Percentiles rank a stretch among this genome's conserved stretches.
These are phyloP conservation scores for Aphanomyces astaci DNA, from an alignment of 352 stramenopile genomes.

Conservation along the genomic window DNA sequence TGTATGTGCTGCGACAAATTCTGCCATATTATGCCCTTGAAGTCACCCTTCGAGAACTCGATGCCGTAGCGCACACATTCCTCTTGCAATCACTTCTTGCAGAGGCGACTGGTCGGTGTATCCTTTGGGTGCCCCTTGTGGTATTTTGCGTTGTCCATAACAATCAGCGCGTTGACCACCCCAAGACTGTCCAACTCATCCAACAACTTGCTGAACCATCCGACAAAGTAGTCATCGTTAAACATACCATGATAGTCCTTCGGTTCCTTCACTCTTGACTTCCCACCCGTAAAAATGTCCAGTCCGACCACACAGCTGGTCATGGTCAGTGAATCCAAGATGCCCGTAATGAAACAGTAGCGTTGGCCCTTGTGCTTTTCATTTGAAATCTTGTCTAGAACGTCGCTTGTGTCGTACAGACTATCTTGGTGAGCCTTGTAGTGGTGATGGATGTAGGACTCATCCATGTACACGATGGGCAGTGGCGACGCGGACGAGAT, in stretches of 20 bases:
- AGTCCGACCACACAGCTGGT: not conserved
- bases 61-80: constrained; percentile 7
- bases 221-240: constrained; percentile 18
- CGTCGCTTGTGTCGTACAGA: not conserved
- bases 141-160: constrained; percentile 28
- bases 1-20: constrained; percentile 11
- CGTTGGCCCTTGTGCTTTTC: constrained; percentile 13
- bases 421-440: not conserved
- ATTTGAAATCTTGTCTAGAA: not conserved
- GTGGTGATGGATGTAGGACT: constrained; percentile 18
- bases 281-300: constrained; percentile 27
- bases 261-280: not conserved
- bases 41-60: not conserved
- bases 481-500: not conserved
- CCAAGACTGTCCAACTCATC: constrained; percentile 7
- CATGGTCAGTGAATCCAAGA: not conserved
- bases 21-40: constrained; percentile 11
- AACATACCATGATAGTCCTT: constrained; percentile 28
- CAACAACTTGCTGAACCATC: constrained; percentile 21
- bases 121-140: not conserved
- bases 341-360: constrained; percentile 13
- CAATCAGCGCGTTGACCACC: constrained; percentile 17
- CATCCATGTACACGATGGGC: not conserved
- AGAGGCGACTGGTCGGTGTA: constrained; percentile 11
- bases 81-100: not conserved